These are phyloP conservation scores for Colletotrichum lini DNA, from an alignment of 2,329 filamentous ascomycete genomes.

Conservation along the genomic window DNA sequence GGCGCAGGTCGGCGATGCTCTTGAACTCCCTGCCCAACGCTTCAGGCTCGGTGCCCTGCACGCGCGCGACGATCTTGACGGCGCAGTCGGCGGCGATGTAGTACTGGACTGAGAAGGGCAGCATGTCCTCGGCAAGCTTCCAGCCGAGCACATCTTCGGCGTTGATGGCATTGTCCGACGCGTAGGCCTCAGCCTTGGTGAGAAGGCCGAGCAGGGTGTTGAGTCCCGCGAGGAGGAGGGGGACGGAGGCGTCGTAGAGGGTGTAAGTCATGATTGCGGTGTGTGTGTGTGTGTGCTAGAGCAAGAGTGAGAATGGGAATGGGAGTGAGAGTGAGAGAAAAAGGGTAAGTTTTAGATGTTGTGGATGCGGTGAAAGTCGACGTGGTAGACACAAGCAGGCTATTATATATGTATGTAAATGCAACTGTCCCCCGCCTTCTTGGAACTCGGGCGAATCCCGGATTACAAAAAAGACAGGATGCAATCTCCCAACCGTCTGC, in stretches of 20 bases:
- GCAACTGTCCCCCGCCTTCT: not conserved
- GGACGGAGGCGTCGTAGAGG: conserved; percentile 33
- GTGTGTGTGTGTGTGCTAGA: not conserved
- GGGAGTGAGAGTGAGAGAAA: no score
- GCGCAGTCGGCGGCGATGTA: conserved; percentile 49
- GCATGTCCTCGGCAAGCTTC: conserved; percentile 58
- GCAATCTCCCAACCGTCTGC: conserved; percentile 16
- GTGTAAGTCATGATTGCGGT: conserved; percentile 35
- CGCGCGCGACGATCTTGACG: conserved; percentile 52
- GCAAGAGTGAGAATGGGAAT: no score
- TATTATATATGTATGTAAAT: conserved; percentile 9
- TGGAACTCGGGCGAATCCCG: not conserved
- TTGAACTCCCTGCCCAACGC: conserved; percentile 47
- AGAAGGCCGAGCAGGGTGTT: conserved; percentile 36
- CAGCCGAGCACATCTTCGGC: conserved; percentile 27
- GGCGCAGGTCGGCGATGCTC: conserved; percentile 53
- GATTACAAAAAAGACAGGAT: not conserved
- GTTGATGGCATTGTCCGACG: conserved; percentile 33
- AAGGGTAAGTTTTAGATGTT: not conserved
- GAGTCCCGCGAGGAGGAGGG: conserved; percentile 36
- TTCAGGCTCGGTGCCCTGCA: conserved; percentile 50
- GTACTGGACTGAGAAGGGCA: conserved; percentile 59
- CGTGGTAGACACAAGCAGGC: not conserved
- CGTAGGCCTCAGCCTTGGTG: conserved; percentile 33
- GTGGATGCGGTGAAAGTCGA: not conserved